phyloP scores from a whole-genome alignment of 257 asterid genomes.

The Solanum chiquidenum region DNA sequence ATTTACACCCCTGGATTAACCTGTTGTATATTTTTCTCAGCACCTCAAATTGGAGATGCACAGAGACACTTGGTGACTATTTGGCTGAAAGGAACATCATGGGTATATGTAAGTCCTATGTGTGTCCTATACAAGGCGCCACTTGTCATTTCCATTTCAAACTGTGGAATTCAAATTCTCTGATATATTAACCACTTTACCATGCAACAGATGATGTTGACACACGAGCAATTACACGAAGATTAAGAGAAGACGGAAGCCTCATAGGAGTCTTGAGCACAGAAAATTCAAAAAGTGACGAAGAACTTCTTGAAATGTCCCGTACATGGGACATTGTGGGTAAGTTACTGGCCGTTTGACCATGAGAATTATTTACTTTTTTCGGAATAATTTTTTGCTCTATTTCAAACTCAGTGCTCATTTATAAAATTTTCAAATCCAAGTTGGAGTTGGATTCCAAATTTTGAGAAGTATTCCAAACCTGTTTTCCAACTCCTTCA shows the following conservation, averaged over 20 bases:
- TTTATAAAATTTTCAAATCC: neutral
- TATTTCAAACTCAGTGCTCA: neutral
- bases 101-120: slow-evolving; percentile 70
- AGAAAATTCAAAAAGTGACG: slow-evolving; percentile 59
- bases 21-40: slow-evolving; percentile 26
- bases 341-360: slow-evolving; percentile 6
- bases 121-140: neutral
- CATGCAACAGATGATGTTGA: slow-evolving; percentile 74
- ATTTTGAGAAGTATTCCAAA: neutral
- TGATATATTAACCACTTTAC: slow-evolving; percentile 6
- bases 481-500: neutral
- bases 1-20: neutral
- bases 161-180: neutral
- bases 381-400: neutral
- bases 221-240: slow-evolving; percentile 94
- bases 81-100: slow-evolving; percentile 83
- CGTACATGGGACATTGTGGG: slow-evolving; percentile 86
- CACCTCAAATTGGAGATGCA: slow-evolving; percentile 88
- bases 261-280: slow-evolving; percentile 92
- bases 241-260: slow-evolving; percentile 80
- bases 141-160: neutral
- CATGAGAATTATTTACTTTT: neutral
- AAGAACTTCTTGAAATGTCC: slow-evolving; percentile 70
- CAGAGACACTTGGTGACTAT: slow-evolving; percentile 69
- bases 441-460: neutral